A percentile compares a stretch with the other conserved stretches of the same genome.
Evolutionary conservation across 345 rosid genomes (phyloP).

Genomic region (Gossypium sturtianum): DNA sequence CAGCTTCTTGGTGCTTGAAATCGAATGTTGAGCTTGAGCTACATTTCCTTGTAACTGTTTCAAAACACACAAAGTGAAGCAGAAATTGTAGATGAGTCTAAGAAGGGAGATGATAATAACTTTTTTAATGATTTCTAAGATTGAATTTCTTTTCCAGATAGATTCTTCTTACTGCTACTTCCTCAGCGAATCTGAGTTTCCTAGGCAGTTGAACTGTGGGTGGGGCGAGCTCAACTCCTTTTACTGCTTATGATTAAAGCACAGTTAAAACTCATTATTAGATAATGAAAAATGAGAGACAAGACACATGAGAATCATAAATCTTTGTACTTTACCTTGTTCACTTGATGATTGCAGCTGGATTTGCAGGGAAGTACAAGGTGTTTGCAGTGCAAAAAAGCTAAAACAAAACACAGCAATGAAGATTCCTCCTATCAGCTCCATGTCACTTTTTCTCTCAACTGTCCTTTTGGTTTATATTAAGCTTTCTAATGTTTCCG

Average conservation of each 20-base stretch:
- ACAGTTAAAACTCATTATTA: neutral
- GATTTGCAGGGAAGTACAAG: slow-evolving; percentile 10
- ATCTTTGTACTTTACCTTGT: slow-evolving; percentile 4
- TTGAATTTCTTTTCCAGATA: neutral
- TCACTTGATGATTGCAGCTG: slow-evolving; percentile 10
- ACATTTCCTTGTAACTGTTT: slow-evolving; percentile 3
- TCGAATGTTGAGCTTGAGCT: neutral
- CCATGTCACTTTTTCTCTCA: neutral
- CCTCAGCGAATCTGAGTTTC: slow-evolving; percentile 10
- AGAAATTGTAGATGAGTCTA: neutral
- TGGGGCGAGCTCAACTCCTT: neutral
- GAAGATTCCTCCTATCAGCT: slow-evolving; percentile 3
- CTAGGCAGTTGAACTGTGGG: slow-evolving; percentile 4
- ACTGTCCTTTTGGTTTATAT: neutral
- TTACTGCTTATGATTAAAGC: neutral
- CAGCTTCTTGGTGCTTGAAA: slow-evolving; percentile 2
- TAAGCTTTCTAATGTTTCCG: neutral
- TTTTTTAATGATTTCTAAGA: neutral
- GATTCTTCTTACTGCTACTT: slow-evolving; percentile 7
- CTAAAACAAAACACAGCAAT: neutral
- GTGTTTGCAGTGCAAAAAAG: neutral
- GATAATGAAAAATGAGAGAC: neutral
- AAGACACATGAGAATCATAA: neutral
- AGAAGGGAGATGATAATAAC: neutral
- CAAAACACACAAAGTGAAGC: neutral